Conservation (phyloP, 352 stramenopile species). For the Pythium sukuiense region DNA sequence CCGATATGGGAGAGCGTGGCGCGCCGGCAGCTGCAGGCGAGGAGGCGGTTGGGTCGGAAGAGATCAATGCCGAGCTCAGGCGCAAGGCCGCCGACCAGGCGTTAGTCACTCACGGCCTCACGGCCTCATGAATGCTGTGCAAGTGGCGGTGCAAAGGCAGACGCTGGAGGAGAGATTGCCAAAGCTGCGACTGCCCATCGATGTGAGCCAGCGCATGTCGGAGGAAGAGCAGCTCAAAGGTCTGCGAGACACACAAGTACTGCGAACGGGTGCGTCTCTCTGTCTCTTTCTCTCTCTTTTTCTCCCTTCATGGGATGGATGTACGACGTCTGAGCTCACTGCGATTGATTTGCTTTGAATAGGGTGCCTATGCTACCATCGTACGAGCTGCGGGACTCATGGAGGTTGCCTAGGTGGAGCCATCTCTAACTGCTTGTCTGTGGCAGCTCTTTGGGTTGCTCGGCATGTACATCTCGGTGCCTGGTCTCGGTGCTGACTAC, state of each 20-base stretch:
- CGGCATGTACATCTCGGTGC: no score
- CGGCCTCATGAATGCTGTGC: not conserved
- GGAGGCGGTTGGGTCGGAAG: slow-evolving; percentile 37
- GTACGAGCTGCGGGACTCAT: no score
- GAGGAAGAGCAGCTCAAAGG: not conserved
- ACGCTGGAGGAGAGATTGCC: not conserved
- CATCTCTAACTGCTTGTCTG: no score
- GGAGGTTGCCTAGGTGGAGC: no score
- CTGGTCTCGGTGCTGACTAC: no score
- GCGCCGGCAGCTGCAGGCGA: slow-evolving; percentile 38
- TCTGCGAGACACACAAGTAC: not conserved
- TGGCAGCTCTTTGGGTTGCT: no score
- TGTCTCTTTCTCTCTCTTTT: no score
- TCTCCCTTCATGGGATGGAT: no score
- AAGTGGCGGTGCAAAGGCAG: not conserved
- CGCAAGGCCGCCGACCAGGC: not conserved
- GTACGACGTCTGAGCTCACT: no score
- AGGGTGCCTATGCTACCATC: no score
- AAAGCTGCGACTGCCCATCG: not conserved
- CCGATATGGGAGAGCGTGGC: slow-evolving; percentile 45
- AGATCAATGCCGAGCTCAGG: not conserved
- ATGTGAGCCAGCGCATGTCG: slow-evolving; percentile 9
- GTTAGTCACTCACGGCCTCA: not conserved
- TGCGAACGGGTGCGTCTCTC: no score
- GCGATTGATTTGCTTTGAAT: no score